A percentile compares a stretch with the other conserved stretches of the same genome.
Evolutionary conservation across 2,329 filamentous ascomycete species (phyloP).

Genomic region (Colletotrichum cordylinicola): DNA sequence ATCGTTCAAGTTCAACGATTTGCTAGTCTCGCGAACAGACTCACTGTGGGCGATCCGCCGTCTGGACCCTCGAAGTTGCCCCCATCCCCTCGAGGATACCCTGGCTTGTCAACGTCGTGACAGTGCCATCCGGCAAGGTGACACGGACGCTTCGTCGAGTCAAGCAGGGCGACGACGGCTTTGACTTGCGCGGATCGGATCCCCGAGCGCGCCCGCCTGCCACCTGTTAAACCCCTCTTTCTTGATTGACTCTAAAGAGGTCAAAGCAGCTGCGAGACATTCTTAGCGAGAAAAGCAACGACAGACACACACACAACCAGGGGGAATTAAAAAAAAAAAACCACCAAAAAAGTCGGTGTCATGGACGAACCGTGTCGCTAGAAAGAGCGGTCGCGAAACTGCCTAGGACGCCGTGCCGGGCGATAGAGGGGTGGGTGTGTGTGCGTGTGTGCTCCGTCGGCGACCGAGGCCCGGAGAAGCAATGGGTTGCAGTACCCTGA

Average conservation of each 20-base stretch:
- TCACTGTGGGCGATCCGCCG: neutral
- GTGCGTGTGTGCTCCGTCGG: neutral
- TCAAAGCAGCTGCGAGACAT: conserved; percentile 14
- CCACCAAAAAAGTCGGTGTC: neutral
- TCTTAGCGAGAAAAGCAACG: conserved; percentile 14
- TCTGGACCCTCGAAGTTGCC: neutral
- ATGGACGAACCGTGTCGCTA: neutral
- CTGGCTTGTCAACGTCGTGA: conserved; percentile 17
- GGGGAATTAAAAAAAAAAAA: neutral
- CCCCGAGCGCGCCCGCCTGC: neutral
- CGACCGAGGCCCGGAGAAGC: neutral
- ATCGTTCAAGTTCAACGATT: neutral
- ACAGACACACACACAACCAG: neutral
- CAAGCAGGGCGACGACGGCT: neutral
- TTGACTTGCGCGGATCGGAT: neutral
- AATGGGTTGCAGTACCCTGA: neutral
- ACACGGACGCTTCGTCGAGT: conserved; percentile 14
- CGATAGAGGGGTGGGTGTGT: neutral
- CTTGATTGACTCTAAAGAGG: neutral
- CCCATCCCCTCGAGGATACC: neutral
- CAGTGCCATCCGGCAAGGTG: neutral
- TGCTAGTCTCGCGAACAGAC: conserved; percentile 9
- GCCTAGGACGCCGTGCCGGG: neutral
- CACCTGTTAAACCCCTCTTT: neutral
- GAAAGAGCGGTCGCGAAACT: neutral